Evolutionary conservation across 768 basidiomycete species (phyloP), one percentile per base, ranked within the genome.

Genomic region (Tubosaeta brunneosetosa): DNA sequence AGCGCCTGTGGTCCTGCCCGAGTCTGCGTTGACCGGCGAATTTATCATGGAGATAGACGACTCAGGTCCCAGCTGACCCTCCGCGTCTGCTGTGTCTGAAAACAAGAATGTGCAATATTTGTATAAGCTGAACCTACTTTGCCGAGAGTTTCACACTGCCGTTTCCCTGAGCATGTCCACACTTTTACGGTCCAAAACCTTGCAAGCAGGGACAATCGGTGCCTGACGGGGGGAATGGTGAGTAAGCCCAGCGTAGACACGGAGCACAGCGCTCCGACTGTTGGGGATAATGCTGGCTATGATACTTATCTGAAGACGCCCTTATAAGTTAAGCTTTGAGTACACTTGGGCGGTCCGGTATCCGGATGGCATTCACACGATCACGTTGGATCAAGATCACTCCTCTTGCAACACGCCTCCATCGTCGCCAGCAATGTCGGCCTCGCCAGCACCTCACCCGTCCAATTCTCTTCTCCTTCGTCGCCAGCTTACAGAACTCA

Each of bases 401-500:
- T 36, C 26, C 33, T 29, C 41, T 41, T 29, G 9, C 16, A 19
- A 25, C 25, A 37, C 13, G 22, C 32, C 31, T n/a, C 50, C 53
- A 26, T 55, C 55, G 22, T 44, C 31, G 48, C 32, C 34, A 40
- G 19, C 55, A 46, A 66, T 63, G 58, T 61, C 61, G 38, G 52
- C 37, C 31, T 66, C 57, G 29, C 55, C 64, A 32, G 70, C 75
- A 46, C 69, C 74, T 9, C 62, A 60, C 32, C 50, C 67, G 4
- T 66, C 61, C 27, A 71, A 66, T 34, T 70, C 76, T 4, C 77
- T 91, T 14, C 79, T 91, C 36, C 83, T 92, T 19, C 82, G 87
- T 37, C 79, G 90, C 32, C 89, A 92, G 70, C 79, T 92, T 33
- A 67, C 75, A 11, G 95, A 97, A 65, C 82, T 99, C 56, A 91